Base-by-base conservation (phyloP, 2,329 filamentous ascomycete species). In the Scolecobasidium constrictum region DNA sequence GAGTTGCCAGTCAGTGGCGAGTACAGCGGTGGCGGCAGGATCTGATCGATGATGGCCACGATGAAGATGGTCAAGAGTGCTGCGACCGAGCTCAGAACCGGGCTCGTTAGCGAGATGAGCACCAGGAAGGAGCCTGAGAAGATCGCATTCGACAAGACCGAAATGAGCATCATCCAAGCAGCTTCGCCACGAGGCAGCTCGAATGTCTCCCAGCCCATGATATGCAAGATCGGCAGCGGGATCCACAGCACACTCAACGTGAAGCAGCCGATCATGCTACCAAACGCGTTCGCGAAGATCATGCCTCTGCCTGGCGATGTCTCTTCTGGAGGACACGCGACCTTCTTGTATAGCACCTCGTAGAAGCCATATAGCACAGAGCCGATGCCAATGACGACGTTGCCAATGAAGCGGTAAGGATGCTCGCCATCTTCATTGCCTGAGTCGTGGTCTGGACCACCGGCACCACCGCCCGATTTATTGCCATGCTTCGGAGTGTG, bases 51-150 rank as follows among this genome's bases (percentile, higher is more conserved):
- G 21, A 96, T 68, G 1, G 90, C 92, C 5, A 98, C 92, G 47
- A 96, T 77, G 70, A 98, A 96, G 51, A 98, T 98, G 17, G 92
- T 98, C 37, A 98, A 71, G 5, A 98, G 75, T 2, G 90, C 86
- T 1, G 92, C 92, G 9, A 98, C 92, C 15, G 84, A 93, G 45
- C 83, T 90, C 4, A 98, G 71, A 3, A 98, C 92, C 1, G 92
- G 92, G 15, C 83, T 90, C 0, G 92, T 98, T 20, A 43, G 12
- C 26, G 16, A 13, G 16, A 45, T 49, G 9, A 50, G 31, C 22
- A 47, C 38, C 28, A 47, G 31, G 42, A 49, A 42, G 39, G 47
- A 35, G 31, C 41, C 36, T 19, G 48, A 40, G 35, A 46, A 42
- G n/a, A 22, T 82, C 36, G 87, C 88, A 67, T 96, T 98, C 52